Evolutionary conservation across 129 eudicot genomes (phyloP).

Genomic region (Saussurea involucrata): DNA sequence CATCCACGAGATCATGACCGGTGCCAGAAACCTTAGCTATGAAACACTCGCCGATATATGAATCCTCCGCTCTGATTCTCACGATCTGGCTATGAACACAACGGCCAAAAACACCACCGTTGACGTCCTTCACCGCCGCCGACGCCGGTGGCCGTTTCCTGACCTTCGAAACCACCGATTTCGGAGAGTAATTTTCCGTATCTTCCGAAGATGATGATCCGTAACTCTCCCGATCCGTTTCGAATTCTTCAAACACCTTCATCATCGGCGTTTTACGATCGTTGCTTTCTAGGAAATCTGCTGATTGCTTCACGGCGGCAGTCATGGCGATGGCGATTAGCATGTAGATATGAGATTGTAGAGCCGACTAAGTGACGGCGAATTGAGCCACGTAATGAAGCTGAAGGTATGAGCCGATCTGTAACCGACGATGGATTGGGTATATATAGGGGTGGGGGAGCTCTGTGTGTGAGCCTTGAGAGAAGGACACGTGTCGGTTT

Average conservation of each 20-base stretch:
- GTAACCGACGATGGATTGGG: not conserved
- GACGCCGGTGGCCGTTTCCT: not conserved
- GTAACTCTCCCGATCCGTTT: conserved; percentile 42
- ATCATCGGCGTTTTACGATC: conserved; percentile 8
- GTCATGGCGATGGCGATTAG: conserved; percentile 9
- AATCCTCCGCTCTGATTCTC: conserved; percentile 69
- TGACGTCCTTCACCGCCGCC: conserved; percentile 4
- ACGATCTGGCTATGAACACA: conserved; percentile 49
- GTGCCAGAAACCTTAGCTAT: conserved; percentile 2
- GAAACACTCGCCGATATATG: conserved; percentile 35
- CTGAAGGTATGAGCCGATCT: not conserved
- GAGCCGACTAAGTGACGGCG: not conserved
- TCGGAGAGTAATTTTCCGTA: conserved; percentile 41
- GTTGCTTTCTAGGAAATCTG: not conserved
- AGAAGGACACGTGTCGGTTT: conserved; percentile 26
- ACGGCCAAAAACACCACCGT: conserved; percentile 3
- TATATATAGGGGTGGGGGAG: not conserved
- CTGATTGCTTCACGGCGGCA: conserved; percentile 19
- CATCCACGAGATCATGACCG: conserved; percentile 17
- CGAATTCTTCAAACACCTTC: conserved; percentile 26
- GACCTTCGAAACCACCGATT: conserved; percentile 28
- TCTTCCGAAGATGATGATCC: conserved; percentile 49
- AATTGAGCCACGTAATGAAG: not conserved
- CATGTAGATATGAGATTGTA: not conserved
- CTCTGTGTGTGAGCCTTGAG: not conserved